Percentiles rank a stretch among this genome's conserved stretches.
Conservation (phyloP, 2,329 filamentous ascomycete genomes). For the Claviceps sp. region DNA sequence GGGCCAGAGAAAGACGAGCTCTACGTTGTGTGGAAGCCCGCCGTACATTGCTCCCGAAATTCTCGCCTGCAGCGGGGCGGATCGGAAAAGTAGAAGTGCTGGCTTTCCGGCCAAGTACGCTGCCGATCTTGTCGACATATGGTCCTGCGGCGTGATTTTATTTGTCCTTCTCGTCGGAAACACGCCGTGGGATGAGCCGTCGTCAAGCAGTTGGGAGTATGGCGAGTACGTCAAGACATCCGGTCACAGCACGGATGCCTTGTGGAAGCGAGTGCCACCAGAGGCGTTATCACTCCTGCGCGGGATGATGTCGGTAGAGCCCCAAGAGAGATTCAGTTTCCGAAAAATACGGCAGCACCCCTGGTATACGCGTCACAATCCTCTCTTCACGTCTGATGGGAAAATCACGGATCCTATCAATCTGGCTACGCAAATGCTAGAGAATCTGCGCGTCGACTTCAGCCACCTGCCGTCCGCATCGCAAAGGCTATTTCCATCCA, state of each 20-base stretch:
- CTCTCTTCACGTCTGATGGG: conserved; percentile 60
- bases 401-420: conserved; percentile 64
- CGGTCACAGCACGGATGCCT: conserved; percentile 69
- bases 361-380: conserved; percentile 82
- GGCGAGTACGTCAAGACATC: conserved; percentile 71
- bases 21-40: conserved; percentile 86
- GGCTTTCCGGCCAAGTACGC: conserved; percentile 40
- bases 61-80: conserved; percentile 35
- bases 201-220: conserved; percentile 75
- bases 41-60: conserved; percentile 98
- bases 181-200: conserved; percentile 94
- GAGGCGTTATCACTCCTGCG: conserved; percentile 70
- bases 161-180: conserved; percentile 93
- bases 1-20: conserved; percentile 66
- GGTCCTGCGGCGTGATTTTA: conserved; percentile 96
- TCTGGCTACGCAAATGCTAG: conserved; percentile 90
- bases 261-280: conserved; percentile 69
- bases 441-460: conserved; percentile 81
- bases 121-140: conserved; percentile 78
- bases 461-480: conserved; percentile 48
- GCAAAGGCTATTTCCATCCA: conserved; percentile 17
- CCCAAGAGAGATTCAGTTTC: conserved; percentile 66
- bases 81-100: conserved; percentile 34
- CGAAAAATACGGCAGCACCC: conserved; percentile 79
- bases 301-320: conserved; percentile 82